phyloP scores from a whole-genome alignment of 2,329 filamentous ascomycete species.

The Sphaerulina musiva region DNA sequence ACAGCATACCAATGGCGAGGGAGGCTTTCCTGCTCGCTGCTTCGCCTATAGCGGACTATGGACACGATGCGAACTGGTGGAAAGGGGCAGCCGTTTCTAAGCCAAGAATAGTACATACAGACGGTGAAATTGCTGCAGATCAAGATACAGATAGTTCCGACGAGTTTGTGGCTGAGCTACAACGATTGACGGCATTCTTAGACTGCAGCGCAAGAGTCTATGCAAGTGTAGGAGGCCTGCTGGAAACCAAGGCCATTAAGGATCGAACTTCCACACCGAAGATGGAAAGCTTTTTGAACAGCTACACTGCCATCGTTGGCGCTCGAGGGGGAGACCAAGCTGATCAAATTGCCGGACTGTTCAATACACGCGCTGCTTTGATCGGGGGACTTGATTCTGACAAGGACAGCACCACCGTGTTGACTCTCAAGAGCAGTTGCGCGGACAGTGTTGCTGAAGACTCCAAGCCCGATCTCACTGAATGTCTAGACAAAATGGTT shows the following conservation, averaged over 20 bases:
- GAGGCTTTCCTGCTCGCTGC: constrained; percentile 50
- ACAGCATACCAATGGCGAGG: constrained; percentile 53
- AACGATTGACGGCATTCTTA: constrained; percentile 57
- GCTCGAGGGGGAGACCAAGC: constrained; percentile 7
- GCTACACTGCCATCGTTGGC: constrained; percentile 21
- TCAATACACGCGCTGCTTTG: constrained; percentile 26
- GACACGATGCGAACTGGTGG: constrained; percentile 56
- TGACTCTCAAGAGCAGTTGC: not conserved
- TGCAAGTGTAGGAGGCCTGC: constrained; percentile 49
- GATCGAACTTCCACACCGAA: constrained; percentile 9
- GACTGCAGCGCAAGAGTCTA: constrained; percentile 53
- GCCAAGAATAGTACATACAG: constrained; percentile 45
- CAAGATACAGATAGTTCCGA: constrained; percentile 35
- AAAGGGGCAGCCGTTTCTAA: constrained; percentile 48
- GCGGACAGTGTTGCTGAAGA: constrained; percentile 3
- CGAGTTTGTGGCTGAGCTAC: constrained; percentile 50
- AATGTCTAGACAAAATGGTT: constrained; percentile 28
- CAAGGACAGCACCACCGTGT: not conserved
- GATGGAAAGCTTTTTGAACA: constrained; percentile 23
- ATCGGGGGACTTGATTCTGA: constrained; percentile 4
- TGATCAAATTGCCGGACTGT: constrained; percentile 19
- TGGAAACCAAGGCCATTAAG: constrained; percentile 23
- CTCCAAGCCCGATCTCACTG: constrained; percentile 16
- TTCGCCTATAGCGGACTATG: constrained; percentile 46
- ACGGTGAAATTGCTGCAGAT: constrained; percentile 23